phyloP scores from a whole-genome alignment of 2,329 filamentous ascomycete genomes.

The Penicillium sp. region DNA sequence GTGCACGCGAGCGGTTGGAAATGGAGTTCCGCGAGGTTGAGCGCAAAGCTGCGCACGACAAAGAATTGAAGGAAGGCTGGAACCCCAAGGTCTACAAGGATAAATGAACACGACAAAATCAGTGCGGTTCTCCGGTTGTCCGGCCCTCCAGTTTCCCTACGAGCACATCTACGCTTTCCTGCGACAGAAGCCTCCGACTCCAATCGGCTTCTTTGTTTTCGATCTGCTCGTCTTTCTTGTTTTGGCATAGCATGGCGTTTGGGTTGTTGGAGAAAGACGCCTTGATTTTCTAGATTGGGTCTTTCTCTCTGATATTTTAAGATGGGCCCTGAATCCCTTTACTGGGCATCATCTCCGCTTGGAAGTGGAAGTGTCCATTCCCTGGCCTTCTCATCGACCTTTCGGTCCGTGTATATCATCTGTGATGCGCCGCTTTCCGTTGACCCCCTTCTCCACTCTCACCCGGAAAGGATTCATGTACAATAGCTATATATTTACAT shows the following conservation, averaged over 20 bases:
- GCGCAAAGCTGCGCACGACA: conserved; percentile 69
- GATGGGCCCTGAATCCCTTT: neutral
- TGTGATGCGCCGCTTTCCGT: conserved; percentile 8
- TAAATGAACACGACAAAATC: conserved; percentile 46
- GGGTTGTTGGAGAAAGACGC: conserved; percentile 27
- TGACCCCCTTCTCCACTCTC: conserved; percentile 26
- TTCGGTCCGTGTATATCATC: conserved; percentile 23
- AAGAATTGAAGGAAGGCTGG: conserved; percentile 80
- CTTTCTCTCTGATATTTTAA: conserved; percentile 8
- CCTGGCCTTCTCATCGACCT: conserved; percentile 8
- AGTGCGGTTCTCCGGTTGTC: neutral
- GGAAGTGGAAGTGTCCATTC: conserved; percentile 1
- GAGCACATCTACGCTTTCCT: neutral
- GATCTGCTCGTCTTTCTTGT: conserved; percentile 20
- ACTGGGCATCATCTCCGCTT: neutral
- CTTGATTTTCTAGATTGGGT: conserved; percentile 17
- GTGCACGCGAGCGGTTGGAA: conserved; percentile 89
- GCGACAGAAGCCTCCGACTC: conserved; percentile 1
- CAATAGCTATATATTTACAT: conserved; percentile 26
- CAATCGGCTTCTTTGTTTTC: conserved; percentile 2
- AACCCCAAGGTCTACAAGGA: conserved; percentile 95
- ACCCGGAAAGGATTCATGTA: conserved; percentile 21
- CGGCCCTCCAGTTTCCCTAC: neutral
- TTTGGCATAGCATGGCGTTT: conserved; percentile 45
- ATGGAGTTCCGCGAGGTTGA: conserved; percentile 72